Evolutionary conservation across 495 filamentous ascomycete genomes (phyloP), one percentile per base, ranked within the genome.

Genomic region (Penicillium parvum): DNA sequence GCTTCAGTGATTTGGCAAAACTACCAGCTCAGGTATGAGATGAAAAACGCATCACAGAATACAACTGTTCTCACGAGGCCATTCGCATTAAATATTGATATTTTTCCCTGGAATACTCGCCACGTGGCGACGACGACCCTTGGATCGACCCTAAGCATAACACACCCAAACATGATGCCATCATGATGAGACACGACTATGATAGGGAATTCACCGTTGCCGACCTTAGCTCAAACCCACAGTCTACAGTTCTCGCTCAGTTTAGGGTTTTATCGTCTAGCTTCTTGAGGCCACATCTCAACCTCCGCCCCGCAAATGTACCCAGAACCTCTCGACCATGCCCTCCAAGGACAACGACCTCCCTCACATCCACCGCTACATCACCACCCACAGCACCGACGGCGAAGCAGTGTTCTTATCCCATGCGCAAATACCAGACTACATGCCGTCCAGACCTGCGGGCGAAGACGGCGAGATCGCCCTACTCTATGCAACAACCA

Each of bases 331-430:
- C n/a, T n/a, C n/a, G 7, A 44, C 16, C 14, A 57, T 57, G 53
- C 12, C 23, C 30, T 6, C 28, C 38, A 45, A 54, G 27, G 43
- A 46, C 23, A 57, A 58, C 42, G 40, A 58, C 27, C 62, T 66
- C 52, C 63, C 63, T 9, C 37, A 56, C 15, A 67, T 68, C 53
- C 62, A 60, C 43, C 63, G 65, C 40, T 66, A 63, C 50, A 71
- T 69, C 38, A 69, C 66, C 16, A 61, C 62, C 21, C 65, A 69
- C 64, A 61, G 57, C 49, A 50, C 38, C 27, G 57, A 65, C 19
- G 65, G 66, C 53, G 49, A 61, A 37, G 55, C 71, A 35, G 51
- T 71, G 22, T 74, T 72, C 41, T 41, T 67, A 6, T 64, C 64
- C 34, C 55, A 58, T 25, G 45, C 58, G 0, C 55, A 63, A 46